These are phyloP conservation scores for Pythium scleroteichum DNA, from an alignment of 352 stramenopile genomes.

Conservation along the genomic window DNA sequence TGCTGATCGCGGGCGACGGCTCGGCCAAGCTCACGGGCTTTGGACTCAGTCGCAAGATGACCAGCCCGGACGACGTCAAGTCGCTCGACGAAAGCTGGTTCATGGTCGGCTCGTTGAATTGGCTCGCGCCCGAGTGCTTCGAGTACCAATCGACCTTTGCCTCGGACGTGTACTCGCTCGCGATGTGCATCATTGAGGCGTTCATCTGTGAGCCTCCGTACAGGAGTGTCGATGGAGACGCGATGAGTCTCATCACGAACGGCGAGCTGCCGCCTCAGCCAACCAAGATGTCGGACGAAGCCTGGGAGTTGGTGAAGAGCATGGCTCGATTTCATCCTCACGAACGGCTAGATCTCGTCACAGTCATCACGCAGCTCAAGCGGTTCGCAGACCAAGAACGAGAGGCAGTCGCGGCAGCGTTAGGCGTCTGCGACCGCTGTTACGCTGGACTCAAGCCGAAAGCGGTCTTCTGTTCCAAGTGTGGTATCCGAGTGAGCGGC, in stretches of 20 bases:
- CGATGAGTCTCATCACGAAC: slow-evolving; percentile 7
- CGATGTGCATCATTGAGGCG: slow-evolving; percentile 48
- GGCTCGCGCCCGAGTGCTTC: slow-evolving; percentile 36
- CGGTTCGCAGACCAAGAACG: background rate
- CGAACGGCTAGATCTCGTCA: slow-evolving; percentile 6
- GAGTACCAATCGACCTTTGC: slow-evolving; percentile 4
- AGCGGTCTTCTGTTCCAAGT: too few relatives aligned
- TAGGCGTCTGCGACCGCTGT: too few relatives aligned
- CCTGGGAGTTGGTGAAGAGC: slow-evolving; percentile 24
- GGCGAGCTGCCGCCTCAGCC: slow-evolving; percentile 26
- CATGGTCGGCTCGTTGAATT: slow-evolving; percentile 19
- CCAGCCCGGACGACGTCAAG: background rate
- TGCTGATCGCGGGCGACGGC: slow-evolving; percentile 24
- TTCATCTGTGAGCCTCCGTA: slow-evolving; percentile 14
- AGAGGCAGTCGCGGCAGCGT: too few relatives aligned
- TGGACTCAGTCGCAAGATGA: slow-evolving; percentile 19
- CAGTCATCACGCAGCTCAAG: background rate
- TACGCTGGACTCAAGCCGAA: too few relatives aligned
- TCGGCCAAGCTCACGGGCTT: slow-evolving; percentile 32
- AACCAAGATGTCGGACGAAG: slow-evolving; percentile 9
- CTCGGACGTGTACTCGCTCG: slow-evolving; percentile 44
- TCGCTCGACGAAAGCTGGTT: background rate
- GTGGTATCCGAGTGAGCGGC: too few relatives aligned
- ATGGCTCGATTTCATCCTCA: slow-evolving; percentile 23
- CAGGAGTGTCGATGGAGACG: slow-evolving; percentile 18